Base-by-base conservation (phyloP, 257 asterid species). In the Scutellaria minor region DNA sequence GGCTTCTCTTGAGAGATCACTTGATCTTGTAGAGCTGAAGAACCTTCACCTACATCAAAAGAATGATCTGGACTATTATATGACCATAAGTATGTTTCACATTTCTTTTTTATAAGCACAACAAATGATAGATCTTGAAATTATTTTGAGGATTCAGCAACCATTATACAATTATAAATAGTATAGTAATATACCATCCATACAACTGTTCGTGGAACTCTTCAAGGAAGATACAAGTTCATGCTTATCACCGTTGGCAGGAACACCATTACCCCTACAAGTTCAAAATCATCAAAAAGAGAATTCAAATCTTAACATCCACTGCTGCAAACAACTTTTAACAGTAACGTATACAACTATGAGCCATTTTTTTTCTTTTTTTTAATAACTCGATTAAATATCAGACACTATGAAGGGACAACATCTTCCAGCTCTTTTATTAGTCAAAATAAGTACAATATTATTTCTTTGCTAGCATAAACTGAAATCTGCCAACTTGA, bases 191-290 rank as follows among this genome's bases (percentile, higher is more conserved):
- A 57, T 86, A 89, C 95, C 96, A 70, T 86, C 75, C 6, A n/a
- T 62, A 79, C 82, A 68, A 71, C 54, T 71, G 48, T 71, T 54
- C 76, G 86, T 66, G 77, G 68, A 82, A 73, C 66, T 76, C 86
- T 84, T 85, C 85, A 84, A 79, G 64, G 88, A 75, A 70, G 85
- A 78, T 77, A 78, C 67, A 73, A 81, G 86, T 68, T 85, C 93
- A 40, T 70, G 69, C 74, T 86, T 86, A 59, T 79, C 73, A 66
- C 92, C 96, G 79, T 83, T 79, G 63, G 85, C 83, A 66, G 90
- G 85, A 72, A 85, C 64, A 45, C 87, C 92, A 22, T 59, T 83
- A 77, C 75, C 82, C 83, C 95, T 88, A 68, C 63, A 80, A 61
- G 67, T 48, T 20, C 27, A 71, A 46, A 52, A 66, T 9, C 15